A percentile compares a stretch with the other conserved stretches of the same genome.
phyloP scores from a whole-genome alignment of 2,329 filamentous ascomycete species.

The Pestalotiopsis fici region DNA sequence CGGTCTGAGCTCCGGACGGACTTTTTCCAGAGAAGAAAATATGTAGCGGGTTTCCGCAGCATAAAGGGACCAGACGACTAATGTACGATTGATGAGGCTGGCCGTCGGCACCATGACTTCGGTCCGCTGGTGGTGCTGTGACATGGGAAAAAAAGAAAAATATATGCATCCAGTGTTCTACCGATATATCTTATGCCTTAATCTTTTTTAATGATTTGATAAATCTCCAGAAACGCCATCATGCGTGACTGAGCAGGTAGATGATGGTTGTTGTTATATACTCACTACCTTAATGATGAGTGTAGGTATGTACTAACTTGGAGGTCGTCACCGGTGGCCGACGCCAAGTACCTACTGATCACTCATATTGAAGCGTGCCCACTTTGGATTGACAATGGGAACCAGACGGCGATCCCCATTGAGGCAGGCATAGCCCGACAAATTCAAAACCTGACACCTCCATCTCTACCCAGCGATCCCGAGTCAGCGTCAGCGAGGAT shows the following conservation, averaged over 20 bases:
- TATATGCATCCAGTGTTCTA: too few species aligned
- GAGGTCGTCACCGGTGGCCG: background rate
- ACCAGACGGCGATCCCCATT: background rate
- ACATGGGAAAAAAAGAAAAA: background rate
- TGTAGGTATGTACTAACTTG: background rate
- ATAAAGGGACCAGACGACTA: background rate
- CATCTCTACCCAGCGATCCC: background rate
- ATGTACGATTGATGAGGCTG: background rate
- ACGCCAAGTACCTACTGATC: background rate
- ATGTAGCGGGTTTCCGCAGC: background rate
- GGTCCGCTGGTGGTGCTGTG: background rate
- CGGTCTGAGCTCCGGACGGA: conserved; percentile 2
- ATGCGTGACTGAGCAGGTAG: background rate
- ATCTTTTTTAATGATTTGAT: background rate
- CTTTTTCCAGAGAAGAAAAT: background rate
- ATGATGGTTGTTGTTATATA: background rate
- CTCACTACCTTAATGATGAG: background rate
- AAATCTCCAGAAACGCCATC: background rate
- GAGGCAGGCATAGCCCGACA: background rate
- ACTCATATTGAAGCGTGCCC: background rate
- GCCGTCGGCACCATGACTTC: background rate
- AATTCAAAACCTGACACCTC: background rate
- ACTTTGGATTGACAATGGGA: background rate
- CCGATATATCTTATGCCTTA: too few species aligned
- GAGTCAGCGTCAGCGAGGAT: background rate